Base-by-base conservation (phyloP, 139 green algal genomes). In the Ulvella scutata region DNA sequence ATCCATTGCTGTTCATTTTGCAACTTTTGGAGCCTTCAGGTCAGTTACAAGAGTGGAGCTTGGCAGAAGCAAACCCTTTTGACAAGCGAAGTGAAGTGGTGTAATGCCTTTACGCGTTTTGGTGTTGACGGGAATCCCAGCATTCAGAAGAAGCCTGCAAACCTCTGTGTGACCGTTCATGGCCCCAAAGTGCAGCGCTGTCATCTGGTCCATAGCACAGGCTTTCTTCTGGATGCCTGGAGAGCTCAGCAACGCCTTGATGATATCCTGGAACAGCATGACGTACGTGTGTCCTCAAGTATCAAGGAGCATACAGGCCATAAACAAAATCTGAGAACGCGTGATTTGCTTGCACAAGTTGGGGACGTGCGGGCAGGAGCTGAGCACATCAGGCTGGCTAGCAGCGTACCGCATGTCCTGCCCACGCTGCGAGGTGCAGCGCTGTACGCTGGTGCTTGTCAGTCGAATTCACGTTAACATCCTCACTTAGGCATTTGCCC, bases 351-450 rank as follows among this genome's bases (percentile, higher is more conserved):
- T 28, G 23, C 29, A 29, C 9, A 39, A 37, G 20, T 28, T 9
- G 31, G 9, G 29, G 29, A 3, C 6, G 34, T 61, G 74, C 43
- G 26, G 38, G 72, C 73, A 72, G 13, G 26, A 4, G 7, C 36
- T 35, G 40, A 59, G 13, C 51, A 36, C 13, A 67, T 3, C 29
- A 72, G 28, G 26, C n/a, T n/a, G n/a, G n/a, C n/a, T n/a, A 9
- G 4, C 0, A 6, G 36, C 82, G 72, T 37, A 87, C 82, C 67
- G 75, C 77, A 2, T 92, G 82, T 0, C 89, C 90, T n/a, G 88
- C 81, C 88, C 88, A 95, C 0, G 89, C 80, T n/a, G 89, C 86
- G 26, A 95, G 36, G 37, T 90, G 84, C n/a, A 95, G 81, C 6
- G 90, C 61, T 1, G 85, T 93, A 23, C 90, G 72, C 1, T 76